Evolutionary conservation across 2,329 filamentous ascomycete genomes (phyloP).

Genomic region (Paecilomyces sp.): DNA sequence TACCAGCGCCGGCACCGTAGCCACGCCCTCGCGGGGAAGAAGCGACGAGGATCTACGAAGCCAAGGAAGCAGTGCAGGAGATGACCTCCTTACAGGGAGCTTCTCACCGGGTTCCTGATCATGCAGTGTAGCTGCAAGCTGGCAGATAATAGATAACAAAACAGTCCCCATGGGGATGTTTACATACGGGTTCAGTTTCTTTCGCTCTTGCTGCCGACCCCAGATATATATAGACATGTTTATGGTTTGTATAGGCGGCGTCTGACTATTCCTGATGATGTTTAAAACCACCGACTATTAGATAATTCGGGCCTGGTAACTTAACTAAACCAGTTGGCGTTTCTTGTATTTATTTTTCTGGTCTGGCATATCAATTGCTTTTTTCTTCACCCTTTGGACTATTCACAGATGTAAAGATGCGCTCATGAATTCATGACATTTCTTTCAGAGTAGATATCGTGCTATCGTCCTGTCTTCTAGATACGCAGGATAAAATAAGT

Average conservation of each 20-base stretch:
- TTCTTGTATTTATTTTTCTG: not conserved
- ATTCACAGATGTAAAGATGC: not conserved
- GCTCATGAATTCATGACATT: not conserved
- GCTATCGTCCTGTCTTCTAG: not conserved
- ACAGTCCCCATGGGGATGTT: not conserved
- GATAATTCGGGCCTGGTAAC: not conserved
- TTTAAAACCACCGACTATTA: not conserved
- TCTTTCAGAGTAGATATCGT: not conserved
- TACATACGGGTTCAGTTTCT: not conserved
- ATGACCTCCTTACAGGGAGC: not conserved
- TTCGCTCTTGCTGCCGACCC: not conserved
- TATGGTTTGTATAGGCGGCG: not conserved
- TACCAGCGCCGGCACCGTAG: constrained; percentile 3
- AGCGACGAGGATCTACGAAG: not conserved
- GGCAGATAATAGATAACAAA: not conserved
- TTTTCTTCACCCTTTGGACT: not conserved
- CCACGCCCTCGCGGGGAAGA: not conserved
- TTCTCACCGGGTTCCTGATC: not conserved
- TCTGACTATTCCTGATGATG: not conserved
- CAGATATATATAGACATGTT: not conserved
- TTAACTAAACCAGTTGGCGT: not conserved
- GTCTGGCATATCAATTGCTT: not conserved
- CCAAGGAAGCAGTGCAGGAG: not conserved
- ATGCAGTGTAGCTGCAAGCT: not conserved
- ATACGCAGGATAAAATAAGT: not conserved